Percentiles rank a stretch among this genome's conserved stretches.
phyloP scores from a whole-genome alignment of 2,329 filamentous ascomycete species.

The Xylogone sp. region DNA sequence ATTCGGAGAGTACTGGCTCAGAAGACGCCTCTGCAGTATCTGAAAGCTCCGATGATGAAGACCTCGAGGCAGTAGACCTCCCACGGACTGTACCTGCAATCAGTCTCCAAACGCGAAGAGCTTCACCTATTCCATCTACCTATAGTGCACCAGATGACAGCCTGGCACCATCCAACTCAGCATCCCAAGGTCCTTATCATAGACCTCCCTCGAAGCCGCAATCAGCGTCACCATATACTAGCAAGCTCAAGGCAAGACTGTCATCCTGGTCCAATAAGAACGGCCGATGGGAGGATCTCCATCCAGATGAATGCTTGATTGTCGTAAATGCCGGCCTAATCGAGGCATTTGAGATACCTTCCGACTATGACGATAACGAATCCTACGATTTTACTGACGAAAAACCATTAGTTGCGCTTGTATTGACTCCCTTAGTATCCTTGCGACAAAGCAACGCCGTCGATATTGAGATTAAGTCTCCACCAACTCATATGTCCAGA shows the following conservation, averaged over 20 bases:
- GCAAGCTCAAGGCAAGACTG: conserved; percentile 49
- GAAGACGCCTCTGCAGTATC: conserved; percentile 39
- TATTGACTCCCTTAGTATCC: conserved; percentile 87
- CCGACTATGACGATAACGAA: conserved; percentile 5
- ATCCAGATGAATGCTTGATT: conserved; percentile 48
- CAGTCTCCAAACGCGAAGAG: conserved; percentile 11
- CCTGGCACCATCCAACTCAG: conserved; percentile 75
- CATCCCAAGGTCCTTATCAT: conserved; percentile 69
- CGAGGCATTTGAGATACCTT: conserved; percentile 46
- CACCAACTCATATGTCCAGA: conserved; percentile 68
- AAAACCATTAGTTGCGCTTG: conserved; percentile 61
- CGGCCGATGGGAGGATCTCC: conserved; percentile 57
- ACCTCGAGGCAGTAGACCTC: conserved; percentile 46
- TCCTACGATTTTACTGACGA: conserved; percentile 29
- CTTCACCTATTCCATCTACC: conserved; percentile 17
- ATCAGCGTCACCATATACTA: conserved; percentile 29
- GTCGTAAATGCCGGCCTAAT: conserved; percentile 55
- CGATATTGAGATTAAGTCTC: conserved; percentile 90
- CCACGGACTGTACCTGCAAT: conserved; percentile 27
- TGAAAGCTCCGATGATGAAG: conserved; percentile 43
- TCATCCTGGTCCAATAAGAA: conserved; percentile 60
- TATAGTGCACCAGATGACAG: conserved; percentile 20
- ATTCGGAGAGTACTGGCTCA: conserved; percentile 44
- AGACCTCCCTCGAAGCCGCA: conserved; percentile 40
- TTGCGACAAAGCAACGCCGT: conserved; percentile 87